Evolutionary conservation across 495 filamentous ascomycete genomes (phyloP).

Genomic region (Podospora anserina): DNA sequence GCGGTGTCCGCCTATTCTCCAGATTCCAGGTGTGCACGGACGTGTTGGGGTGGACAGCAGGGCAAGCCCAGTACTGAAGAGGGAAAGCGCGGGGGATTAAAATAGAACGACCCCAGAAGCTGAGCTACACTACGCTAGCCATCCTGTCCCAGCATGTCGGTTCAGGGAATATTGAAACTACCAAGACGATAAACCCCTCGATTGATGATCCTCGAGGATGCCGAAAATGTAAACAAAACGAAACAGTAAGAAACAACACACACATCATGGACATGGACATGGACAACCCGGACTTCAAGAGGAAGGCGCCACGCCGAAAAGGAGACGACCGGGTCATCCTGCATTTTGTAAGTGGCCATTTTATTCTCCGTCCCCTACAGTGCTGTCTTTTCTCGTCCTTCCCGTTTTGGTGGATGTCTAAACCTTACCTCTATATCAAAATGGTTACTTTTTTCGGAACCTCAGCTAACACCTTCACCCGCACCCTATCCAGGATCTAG

Average conservation of each 20-base stretch:
- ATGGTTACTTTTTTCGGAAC: not conserved
- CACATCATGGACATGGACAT: conserved; percentile 14
- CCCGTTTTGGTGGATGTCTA: not conserved
- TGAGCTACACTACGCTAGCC: not conserved
- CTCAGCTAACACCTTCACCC: not conserved
- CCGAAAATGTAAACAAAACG: conserved; percentile 16
- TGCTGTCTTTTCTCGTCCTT: not conserved
- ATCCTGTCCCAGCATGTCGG: not conserved
- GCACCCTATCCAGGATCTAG: conserved; percentile 61
- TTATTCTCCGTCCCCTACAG: conserved; percentile 7
- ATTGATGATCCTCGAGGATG: not conserved
- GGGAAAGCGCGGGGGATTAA: conserved; percentile 8
- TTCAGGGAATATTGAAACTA: not conserved
- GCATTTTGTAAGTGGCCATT: conserved; percentile 60
- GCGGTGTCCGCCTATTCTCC: not conserved
- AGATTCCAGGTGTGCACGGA: conserved; percentile 9
- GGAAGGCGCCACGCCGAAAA: conserved; percentile 46
- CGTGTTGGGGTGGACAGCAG: not conserved
- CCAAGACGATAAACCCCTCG: not conserved
- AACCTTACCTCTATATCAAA: not conserved
- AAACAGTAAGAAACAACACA: not conserved
- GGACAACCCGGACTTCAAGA: conserved; percentile 18
- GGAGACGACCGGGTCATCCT: conserved; percentile 66
- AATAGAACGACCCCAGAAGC: not conserved
- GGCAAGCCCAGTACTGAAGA: not conserved